Evolutionary conservation across 2,329 filamentous ascomycete genomes (phyloP).

Genomic region (Cercospora sojina): DNA sequence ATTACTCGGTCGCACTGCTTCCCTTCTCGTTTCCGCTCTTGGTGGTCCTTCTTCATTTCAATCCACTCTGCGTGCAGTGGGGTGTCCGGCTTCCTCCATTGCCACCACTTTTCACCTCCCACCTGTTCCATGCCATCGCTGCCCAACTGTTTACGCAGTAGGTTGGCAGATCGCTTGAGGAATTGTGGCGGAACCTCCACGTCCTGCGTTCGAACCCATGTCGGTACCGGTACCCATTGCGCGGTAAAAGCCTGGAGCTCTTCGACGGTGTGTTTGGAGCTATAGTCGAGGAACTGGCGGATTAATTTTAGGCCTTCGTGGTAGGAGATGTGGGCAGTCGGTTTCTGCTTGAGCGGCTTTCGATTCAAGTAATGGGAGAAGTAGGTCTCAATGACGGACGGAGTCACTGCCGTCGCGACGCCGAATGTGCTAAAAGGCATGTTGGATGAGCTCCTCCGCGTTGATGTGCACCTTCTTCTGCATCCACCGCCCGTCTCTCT

Average conservation of each 20-base stretch:
- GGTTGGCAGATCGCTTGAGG: conserved; percentile 63
- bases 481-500: background rate
- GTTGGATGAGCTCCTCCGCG: background rate
- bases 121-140: conserved; percentile 69
- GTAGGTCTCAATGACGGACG: conserved; percentile 81
- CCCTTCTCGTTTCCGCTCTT: conserved; percentile 62
- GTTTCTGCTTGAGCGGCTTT: conserved; percentile 71
- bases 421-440: conserved; percentile 76
- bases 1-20: conserved; percentile 70
- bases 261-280: conserved; percentile 87
- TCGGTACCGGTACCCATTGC: conserved; percentile 86
- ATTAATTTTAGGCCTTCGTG: conserved; percentile 88
- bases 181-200: conserved; percentile 64
- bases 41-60: conserved; percentile 83
- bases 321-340: conserved; percentile 88
- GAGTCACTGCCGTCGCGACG: conserved; percentile 79
- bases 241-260: conserved; percentile 87
- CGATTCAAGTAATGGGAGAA: conserved; percentile 88
- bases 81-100: conserved; percentile 70
- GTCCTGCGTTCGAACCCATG: conserved; percentile 79
- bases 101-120: conserved; percentile 85
- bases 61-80: conserved; percentile 87
- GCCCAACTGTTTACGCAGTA: conserved; percentile 73
- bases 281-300: conserved; percentile 78
- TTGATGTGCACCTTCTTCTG: background rate